Evolutionary conservation across 2,329 filamentous ascomycete genomes (phyloP), one percentile per base, ranked within the genome.

Genomic region (Beauveria medogensis): DNA sequence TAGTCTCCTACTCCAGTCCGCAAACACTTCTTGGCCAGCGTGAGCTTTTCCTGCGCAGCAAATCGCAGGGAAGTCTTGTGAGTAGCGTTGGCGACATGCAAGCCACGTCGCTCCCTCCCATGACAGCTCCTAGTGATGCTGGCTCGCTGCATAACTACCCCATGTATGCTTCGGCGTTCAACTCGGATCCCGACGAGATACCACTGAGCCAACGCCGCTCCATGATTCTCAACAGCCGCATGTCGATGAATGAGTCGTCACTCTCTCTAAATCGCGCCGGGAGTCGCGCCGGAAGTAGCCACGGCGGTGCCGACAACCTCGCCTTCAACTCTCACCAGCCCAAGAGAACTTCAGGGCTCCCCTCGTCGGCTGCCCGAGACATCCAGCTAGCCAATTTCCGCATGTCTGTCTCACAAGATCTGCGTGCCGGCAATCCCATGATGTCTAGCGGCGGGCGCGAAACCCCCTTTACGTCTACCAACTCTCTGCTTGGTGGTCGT

Each of bases 171-270:
- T 64, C 69, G 22, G 65, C 66, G 60, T 63, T 70, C 9, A 70
- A 69, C 22, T 69, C 76, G 20, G 82, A 84, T 65, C 76, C 80
- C 1, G 90, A 92, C 63, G 83, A 92, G 60, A 78, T 93, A 65
- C 87, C 90, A 0, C 78, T 94, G 20, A 88, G 84, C 47, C 83
- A 89, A 67, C 85, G 89, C 48, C 82, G 81, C 60, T 75, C 82
- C 51, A 83, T 89, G 60, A 83, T 82, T 37, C 80, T 82, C 47
- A 78, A 71, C 64, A 81, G 78, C 67, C 64, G 76, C 53, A 70
- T 74, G 64, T 67, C 66, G 46, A 72, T 69, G 46, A 52, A 46
- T 5, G 51, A 46, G 7, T 63, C 61, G 16, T 44, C 52, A 52
- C 58, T 55, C 47, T 56, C 63, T 5, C 52, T 63, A 1, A 30